Percentiles rank a stretch among this genome's conserved stretches.
These are phyloP conservation scores for Pseudogymnoascus sp. DNA, from an alignment of 2,329 filamentous ascomycete genomes.

Conservation along the genomic window DNA sequence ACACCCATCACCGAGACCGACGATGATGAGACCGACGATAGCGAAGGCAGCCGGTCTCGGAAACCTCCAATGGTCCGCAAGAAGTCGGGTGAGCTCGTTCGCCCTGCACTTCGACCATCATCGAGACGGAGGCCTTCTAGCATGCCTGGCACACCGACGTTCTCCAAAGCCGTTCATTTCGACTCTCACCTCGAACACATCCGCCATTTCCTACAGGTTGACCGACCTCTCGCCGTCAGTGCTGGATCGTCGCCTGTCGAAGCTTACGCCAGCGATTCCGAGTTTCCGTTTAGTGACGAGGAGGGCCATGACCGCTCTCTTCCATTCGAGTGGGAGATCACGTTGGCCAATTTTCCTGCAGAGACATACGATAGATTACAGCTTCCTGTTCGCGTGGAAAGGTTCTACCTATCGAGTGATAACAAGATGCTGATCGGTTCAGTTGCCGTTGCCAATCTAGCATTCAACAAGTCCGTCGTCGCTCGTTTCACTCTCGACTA, in stretches of 20 bases:
- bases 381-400: conserved; percentile 71
- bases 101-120: conserved; percentile 76
- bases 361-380: conserved; percentile 55
- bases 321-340: conserved; percentile 79
- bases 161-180: conserved; percentile 96
- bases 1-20: conserved; percentile 44
- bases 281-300: conserved; percentile 72
- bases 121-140: conserved; percentile 78
- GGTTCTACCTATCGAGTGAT: conserved; percentile 78
- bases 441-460: conserved; percentile 77
- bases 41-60: conserved; percentile 50
- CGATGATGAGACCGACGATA: conserved; percentile 50
- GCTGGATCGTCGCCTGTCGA: conserved; percentile 88
- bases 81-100: conserved; percentile 94
- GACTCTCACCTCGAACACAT: conserved; percentile 95
- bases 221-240: conserved; percentile 91
- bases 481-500: conserved; percentile 94
- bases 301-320: conserved; percentile 36
- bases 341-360: conserved; percentile 72
- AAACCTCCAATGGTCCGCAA: conserved; percentile 95
- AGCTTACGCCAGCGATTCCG: conserved; percentile 74
- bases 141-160: conserved; percentile 95
- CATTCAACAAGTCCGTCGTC: conserved; percentile 83
- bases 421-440: conserved; percentile 80
- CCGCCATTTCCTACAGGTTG: conserved; percentile 88